These are phyloP conservation scores for Cymbopogon flexuosus DNA, from an alignment of 202 grass and related monocot genomes.

Conservation along the genomic window DNA sequence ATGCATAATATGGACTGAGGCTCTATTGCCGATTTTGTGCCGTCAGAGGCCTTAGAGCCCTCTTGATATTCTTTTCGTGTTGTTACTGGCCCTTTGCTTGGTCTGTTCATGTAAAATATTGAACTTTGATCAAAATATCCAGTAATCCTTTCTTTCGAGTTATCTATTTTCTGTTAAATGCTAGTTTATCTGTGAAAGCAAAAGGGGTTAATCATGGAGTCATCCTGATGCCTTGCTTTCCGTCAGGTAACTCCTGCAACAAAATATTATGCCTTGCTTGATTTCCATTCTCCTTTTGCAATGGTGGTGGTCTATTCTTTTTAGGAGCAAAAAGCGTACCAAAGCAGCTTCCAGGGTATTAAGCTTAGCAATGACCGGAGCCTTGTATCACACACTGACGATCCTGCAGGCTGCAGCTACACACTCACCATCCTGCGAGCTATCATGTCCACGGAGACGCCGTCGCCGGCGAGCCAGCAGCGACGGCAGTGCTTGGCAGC, in stretches of 20 bases:
- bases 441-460: constrained; percentile 19
- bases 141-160: background rate
- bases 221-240: background rate
- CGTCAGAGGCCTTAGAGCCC: constrained; percentile 19
- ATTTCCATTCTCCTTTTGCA: constrained; percentile 22
- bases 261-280: background rate
- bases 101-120: constrained; percentile 10
- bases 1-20: background rate
- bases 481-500: background rate
- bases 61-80: background rate
- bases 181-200: constrained; percentile 5
- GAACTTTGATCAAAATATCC: background rate
- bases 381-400: background rate
- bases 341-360: constrained; percentile 4
- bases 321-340: constrained; percentile 1
- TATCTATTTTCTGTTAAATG: background rate
- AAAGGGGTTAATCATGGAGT: constrained; percentile 13
- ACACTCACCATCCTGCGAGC: background rate
- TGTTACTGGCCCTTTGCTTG: background rate
- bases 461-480: background rate
- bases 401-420: background rate
- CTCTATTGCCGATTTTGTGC: constrained; percentile 40
- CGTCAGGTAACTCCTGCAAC: background rate
- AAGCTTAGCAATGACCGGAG: background rate
- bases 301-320: constrained; percentile 31